Conservation (phyloP, 2,329 filamentous ascomycete genomes). For the Arthrobotrys pseudoclavata region DNA sequence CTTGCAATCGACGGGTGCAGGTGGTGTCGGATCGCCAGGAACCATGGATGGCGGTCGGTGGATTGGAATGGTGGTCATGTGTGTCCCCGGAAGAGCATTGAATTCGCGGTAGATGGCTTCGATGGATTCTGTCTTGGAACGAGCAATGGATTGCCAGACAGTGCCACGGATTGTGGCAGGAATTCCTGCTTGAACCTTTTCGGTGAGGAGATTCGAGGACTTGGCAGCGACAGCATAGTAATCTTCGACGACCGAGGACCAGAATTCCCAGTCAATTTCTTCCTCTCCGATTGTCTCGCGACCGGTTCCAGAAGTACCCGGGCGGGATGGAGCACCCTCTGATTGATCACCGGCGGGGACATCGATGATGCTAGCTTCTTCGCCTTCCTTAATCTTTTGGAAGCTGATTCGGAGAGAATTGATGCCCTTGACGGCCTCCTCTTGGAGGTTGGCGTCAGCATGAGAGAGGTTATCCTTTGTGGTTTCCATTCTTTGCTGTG, state of each 20-base stretch:
- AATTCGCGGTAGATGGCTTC: conserved; percentile 89
- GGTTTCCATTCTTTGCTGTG: conserved; percentile 58
- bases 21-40: conserved; percentile 43
- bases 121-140: conserved; percentile 92
- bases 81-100: conserved; percentile 69
- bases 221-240: conserved; percentile 88
- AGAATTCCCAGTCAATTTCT: conserved; percentile 95
- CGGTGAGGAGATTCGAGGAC: conserved; percentile 88
- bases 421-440: conserved; percentile 65
- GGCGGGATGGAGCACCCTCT: conserved; percentile 31
- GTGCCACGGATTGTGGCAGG: conserved; percentile 96
- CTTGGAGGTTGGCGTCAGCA: conserved; percentile 71
- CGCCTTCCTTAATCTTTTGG: conserved; percentile 61
- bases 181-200: conserved; percentile 91
- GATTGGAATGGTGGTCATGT: conserved; percentile 60
- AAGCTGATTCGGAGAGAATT: conserved; percentile 63
- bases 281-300: conserved; percentile 60
- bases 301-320: conserved; percentile 37
- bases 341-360: conserved; percentile 19
- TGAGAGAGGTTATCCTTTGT: conserved; percentile 71
- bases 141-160: conserved; percentile 96
- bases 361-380: conserved; percentile 49
- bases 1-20: conserved; percentile 59
- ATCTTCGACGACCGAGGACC: conserved; percentile 96
- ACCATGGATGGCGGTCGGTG: conserved; percentile 49